Conservation (phyloP, 106 monocot genomes). For the Platanthera zijinensis region DNA sequence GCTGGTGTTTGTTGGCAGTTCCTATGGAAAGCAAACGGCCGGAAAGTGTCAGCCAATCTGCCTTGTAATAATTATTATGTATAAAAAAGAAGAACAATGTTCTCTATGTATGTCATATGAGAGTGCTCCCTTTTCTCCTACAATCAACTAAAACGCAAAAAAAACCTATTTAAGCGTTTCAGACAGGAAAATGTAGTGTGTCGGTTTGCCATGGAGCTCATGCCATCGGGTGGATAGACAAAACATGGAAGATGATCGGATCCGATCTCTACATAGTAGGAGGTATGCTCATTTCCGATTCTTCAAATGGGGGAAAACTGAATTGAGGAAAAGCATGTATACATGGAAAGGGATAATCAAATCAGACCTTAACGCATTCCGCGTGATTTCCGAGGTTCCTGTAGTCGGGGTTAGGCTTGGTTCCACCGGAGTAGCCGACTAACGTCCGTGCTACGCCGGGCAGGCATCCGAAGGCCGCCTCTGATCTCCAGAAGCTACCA, state of each 20-base stretch:
- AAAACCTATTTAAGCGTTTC: too few species aligned
- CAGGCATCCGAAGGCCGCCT: conserved; percentile 81
- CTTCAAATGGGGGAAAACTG: background rate
- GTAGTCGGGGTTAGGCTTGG: conserved; percentile 67
- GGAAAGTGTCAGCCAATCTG: too few species aligned
- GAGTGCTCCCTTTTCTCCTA: too few species aligned
- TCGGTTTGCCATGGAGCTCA: background rate
- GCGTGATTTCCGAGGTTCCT: conserved; percentile 72
- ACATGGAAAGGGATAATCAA: background rate
- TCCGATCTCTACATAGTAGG: background rate
- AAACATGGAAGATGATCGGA: background rate
- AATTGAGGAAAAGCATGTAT: background rate
- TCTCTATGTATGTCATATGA: too few species aligned
- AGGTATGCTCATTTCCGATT: background rate
- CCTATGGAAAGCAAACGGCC: too few species aligned
- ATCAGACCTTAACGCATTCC: conserved; percentile 75
- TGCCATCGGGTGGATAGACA: background rate
- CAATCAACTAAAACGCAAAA: too few species aligned
- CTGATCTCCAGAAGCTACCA: conserved; percentile 95
- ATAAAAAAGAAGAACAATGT: too few species aligned
- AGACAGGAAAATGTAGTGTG: background rate
- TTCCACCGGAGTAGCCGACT: conserved; percentile 78
- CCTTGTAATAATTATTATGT: too few species aligned
- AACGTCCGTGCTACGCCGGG: conserved; percentile 77
- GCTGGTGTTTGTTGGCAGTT: too few species aligned